Base-by-base conservation (phyloP, 2,329 filamentous ascomycete species). In the Ceratocystiopsis sp. region DNA sequence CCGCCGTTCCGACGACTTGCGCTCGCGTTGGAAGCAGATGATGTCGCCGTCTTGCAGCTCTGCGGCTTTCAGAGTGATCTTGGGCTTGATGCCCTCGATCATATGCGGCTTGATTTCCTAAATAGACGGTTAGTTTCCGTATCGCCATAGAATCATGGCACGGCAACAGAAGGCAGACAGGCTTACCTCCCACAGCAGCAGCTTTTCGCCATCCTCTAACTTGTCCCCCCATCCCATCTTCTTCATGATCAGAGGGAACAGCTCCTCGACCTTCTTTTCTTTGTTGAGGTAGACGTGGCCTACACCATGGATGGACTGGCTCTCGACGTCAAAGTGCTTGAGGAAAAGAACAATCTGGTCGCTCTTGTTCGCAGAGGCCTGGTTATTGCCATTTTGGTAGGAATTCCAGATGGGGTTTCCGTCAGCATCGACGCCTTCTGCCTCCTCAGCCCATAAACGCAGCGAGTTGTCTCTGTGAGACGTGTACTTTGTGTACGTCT, bases 41-140 rank as follows among this genome's bases (percentile, higher is more conserved):
- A 98, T 93, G 56, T 98, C 91, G 40, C 91, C 91, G 54, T 98
- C 89, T 57, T 96, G 89, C 19, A 98, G 81, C 59, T 98, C 93
- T 2, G 91, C 91, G 46, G 84, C 78, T 51, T 86, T 83, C 46
- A 98, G 70, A 0, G 86, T 85, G 55, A 85, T 78, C 63, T 94
- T 96, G 0, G 80, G 73, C 62, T 95, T 96, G 67, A 98, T 80
- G 8, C 75, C 71, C 57, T 98, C 93, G 51, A 98, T 94, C 87
- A 96, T 96, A 47, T 78, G 84, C 42, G 87, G 86, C 62, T 96
- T 98, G 62, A 98, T 96, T 65, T 98, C 91, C 70, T 75, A 46
- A 13, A 34, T 29, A 29, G 10, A 11, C 25, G 10, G 25, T 29
- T 11, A 29, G 25, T 29, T 29, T 29, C 25, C 10, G 25, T 8